Evolutionary conservation across 345 rosid genomes (phyloP).

Genomic region (Kandelia obovata): DNA sequence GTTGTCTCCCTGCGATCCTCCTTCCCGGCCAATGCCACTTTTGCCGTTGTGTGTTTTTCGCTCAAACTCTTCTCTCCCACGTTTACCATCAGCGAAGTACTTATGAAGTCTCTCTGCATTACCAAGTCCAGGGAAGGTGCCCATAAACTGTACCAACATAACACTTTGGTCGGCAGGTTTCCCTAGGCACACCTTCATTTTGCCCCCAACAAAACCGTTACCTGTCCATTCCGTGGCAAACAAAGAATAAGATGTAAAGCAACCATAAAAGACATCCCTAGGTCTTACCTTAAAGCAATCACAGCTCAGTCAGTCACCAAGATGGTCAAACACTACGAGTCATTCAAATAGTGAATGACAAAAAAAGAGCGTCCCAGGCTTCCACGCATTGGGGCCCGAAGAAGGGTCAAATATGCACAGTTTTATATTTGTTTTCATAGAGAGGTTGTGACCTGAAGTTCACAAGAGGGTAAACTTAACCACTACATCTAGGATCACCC

Average conservation of each 20-base stretch:
- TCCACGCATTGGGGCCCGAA: too few species aligned
- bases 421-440: too few species aligned
- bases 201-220: slow-evolving; percentile 46
- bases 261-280: not conserved
- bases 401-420: too few species aligned
- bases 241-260: not conserved
- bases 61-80: slow-evolving; percentile 39
- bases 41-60: slow-evolving; percentile 15
- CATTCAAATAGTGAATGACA: too few species aligned
- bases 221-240: slow-evolving; percentile 18
- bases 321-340: too few species aligned
- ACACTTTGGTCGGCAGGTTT: slow-evolving; percentile 56
- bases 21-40: slow-evolving; percentile 8
- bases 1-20: slow-evolving; percentile 27
- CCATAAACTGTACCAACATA: slow-evolving; percentile 44
- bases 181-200: slow-evolving; percentile 48
- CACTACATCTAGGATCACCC: too few species aligned
- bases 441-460: too few species aligned
- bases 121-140: slow-evolving; percentile 46
- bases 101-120: slow-evolving; percentile 43
- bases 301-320: not conserved
- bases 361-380: too few species aligned
- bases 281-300: not conserved
- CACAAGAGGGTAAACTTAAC: too few species aligned
- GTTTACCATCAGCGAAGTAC: slow-evolving; percentile 36